These are phyloP conservation scores for Fusarium siculi DNA, from an alignment of 2,329 filamentous ascomycete species.

Conservation along the genomic window DNA sequence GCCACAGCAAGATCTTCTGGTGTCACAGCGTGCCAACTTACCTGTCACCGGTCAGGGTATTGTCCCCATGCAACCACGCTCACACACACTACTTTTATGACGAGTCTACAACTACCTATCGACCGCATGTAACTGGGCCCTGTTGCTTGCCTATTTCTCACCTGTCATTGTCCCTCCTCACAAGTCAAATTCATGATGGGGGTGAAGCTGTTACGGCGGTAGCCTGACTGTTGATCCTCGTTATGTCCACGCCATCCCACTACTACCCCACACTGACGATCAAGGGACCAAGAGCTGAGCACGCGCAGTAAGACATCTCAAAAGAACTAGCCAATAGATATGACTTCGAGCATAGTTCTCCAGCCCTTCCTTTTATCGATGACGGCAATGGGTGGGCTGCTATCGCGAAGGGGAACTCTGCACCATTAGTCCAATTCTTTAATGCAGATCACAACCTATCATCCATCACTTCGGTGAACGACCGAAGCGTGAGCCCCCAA, in stretches of 20 bases:
- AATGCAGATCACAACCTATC: slow-evolving; percentile 17
- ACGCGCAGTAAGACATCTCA: slow-evolving; percentile 18
- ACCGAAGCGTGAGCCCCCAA: neutral
- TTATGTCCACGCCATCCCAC: slow-evolving; percentile 6
- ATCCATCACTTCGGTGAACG: slow-evolving; percentile 15
- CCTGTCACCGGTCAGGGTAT: neutral
- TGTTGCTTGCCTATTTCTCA: slow-evolving; percentile 27
- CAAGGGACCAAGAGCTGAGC: slow-evolving; percentile 34
- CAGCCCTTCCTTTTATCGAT: neutral
- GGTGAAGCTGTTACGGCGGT: neutral
- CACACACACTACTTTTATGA: neutral
- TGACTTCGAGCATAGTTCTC: neutral
- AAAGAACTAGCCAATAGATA: slow-evolving; percentile 19
- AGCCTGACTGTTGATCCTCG: slow-evolving; percentile 10
- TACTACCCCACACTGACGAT: slow-evolving; percentile 30
- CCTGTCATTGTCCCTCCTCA: neutral
- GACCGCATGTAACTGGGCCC: neutral
- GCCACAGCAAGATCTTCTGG: neutral
- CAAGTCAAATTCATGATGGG: neutral
- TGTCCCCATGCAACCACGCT: slow-evolving; percentile 21
- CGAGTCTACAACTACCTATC: neutral
- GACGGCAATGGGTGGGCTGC: neutral
- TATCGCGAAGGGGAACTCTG: neutral
- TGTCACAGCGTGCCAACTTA: neutral
- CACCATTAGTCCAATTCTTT: slow-evolving; percentile 7